These are phyloP conservation scores for Fusarium sp. DNA, from an alignment of 2,329 filamentous ascomycete species.

Conservation along the genomic window DNA sequence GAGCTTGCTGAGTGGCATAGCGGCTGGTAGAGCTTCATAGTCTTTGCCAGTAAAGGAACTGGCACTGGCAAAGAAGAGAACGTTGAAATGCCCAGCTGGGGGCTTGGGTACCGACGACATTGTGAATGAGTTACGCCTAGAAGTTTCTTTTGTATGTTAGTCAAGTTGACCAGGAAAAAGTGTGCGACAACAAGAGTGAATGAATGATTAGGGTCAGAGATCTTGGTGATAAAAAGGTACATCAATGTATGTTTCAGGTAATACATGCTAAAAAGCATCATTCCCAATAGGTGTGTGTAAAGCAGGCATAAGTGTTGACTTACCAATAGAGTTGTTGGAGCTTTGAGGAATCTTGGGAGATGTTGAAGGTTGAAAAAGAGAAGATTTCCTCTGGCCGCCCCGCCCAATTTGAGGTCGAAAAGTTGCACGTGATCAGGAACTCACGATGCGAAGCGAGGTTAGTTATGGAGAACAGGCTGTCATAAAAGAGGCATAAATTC, in stretches of 20 bases:
- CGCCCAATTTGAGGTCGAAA: constrained; percentile 37
- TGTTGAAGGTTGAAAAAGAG: constrained; percentile 19
- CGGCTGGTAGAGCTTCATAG: constrained; percentile 73
- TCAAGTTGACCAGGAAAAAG: constrained; percentile 4
- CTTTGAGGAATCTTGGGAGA: constrained; percentile 14
- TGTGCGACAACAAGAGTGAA: constrained; percentile 9
- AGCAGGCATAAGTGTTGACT: constrained; percentile 33
- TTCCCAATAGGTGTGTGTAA: constrained; percentile 46
- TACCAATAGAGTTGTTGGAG: constrained; percentile 48
- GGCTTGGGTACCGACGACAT: constrained; percentile 58
- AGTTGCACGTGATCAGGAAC: constrained; percentile 20
- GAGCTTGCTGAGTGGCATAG: constrained; percentile 70
- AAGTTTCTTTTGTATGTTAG: constrained; percentile 39
- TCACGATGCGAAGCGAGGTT: constrained; percentile 30
- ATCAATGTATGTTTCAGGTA: constrained; percentile 68
- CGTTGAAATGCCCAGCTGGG: constrained; percentile 74
- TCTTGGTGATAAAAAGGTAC: constrained; percentile 74
- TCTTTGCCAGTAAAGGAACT: constrained; percentile 76
- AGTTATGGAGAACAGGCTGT: constrained; percentile 21
- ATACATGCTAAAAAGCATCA: constrained; percentile 70
- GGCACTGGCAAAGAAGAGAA: constrained; percentile 85
- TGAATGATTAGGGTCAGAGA: constrained; percentile 66
- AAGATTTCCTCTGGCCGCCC: constrained; percentile 23
- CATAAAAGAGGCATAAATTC: constrained; percentile 8
- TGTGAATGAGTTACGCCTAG: constrained; percentile 6